Percentiles rank a stretch among this genome's conserved stretches.
Evolutionary conservation across 495 filamentous ascomycete genomes (phyloP).

Genomic region (Massariosphaeria phaeospora): DNA sequence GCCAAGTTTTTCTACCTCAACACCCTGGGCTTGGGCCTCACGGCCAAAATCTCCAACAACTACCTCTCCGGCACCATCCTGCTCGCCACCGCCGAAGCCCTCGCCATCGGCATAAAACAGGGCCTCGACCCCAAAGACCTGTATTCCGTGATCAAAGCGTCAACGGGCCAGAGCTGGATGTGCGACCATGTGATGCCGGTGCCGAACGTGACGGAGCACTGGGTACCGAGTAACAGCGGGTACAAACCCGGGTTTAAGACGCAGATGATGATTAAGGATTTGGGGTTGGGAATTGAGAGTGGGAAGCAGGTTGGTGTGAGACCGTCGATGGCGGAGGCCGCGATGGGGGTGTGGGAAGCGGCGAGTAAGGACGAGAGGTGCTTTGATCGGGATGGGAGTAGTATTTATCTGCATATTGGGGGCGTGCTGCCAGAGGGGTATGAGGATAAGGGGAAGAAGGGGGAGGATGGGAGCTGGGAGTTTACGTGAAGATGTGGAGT

Average conservation of each 20-base stretch:
- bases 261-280: slow-evolving; percentile 37
- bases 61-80: slow-evolving; percentile 42
- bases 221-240: slow-evolving; percentile 40
- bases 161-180: slow-evolving; percentile 42
- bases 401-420: slow-evolving; percentile 30
- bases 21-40: slow-evolving; percentile 38
- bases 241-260: slow-evolving; percentile 44
- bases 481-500: slow-evolving; percentile 8
- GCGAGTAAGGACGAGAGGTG: slow-evolving; percentile 20
- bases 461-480: slow-evolving; percentile 20
- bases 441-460: slow-evolving; percentile 23
- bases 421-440: slow-evolving; percentile 20
- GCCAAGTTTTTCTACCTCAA: slow-evolving; percentile 39
- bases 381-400: slow-evolving; percentile 27
- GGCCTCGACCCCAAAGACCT: slow-evolving; percentile 41
- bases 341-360: slow-evolving; percentile 18
- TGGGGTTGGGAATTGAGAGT: slow-evolving; percentile 24
- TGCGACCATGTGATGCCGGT: slow-evolving; percentile 42
- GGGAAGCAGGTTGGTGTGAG: slow-evolving; percentile 19
- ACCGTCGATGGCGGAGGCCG: slow-evolving; percentile 29
- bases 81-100: slow-evolving; percentile 42
- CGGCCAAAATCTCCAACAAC: slow-evolving; percentile 45
- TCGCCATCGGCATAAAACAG: slow-evolving; percentile 42
- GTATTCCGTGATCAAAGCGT: slow-evolving; percentile 40
- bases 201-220: slow-evolving; percentile 37